phyloP scores from a whole-genome alignment of 169 alveolate genomes.

The Eimeria maxima region DNA sequence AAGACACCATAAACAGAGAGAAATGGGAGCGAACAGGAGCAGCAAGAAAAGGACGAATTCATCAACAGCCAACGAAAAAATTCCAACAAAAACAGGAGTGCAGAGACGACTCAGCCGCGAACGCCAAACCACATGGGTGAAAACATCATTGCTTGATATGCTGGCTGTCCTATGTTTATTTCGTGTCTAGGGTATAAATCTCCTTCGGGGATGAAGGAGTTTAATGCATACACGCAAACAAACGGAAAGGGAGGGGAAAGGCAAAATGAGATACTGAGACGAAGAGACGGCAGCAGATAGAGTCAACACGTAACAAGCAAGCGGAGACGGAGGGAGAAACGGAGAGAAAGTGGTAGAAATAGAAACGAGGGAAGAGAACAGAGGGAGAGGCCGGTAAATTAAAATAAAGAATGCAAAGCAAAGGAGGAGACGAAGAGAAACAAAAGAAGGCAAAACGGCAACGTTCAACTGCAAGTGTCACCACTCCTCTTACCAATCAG shows the following conservation, averaged over 20 bases:
- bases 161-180: too few species aligned
- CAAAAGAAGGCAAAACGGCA: not conserved
- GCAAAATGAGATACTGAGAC: not conserved
- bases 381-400: not conserved
- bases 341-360: not conserved
- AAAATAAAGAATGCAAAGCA: not conserved
- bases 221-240: not conserved
- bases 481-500: conserved; percentile 70
- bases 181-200: too few species aligned
- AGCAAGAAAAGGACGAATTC: too few species aligned
- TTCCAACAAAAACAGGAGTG: not conserved
- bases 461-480: too few species aligned
- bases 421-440: not conserved
- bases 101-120: not conserved
- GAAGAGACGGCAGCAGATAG: not conserved
- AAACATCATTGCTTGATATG: too few species aligned
- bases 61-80: too few species aligned
- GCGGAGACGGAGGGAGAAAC: not conserved
- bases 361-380: not conserved
- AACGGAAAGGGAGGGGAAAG: not conserved
- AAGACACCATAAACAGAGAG: not conserved
- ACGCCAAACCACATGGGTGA: not conserved
- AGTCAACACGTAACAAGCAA: not conserved
- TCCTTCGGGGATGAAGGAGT: not conserved
- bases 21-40: not conserved